phyloP scores from a whole-genome alignment of 768 basidiomycete species.

The Phylloporus sp. region DNA sequence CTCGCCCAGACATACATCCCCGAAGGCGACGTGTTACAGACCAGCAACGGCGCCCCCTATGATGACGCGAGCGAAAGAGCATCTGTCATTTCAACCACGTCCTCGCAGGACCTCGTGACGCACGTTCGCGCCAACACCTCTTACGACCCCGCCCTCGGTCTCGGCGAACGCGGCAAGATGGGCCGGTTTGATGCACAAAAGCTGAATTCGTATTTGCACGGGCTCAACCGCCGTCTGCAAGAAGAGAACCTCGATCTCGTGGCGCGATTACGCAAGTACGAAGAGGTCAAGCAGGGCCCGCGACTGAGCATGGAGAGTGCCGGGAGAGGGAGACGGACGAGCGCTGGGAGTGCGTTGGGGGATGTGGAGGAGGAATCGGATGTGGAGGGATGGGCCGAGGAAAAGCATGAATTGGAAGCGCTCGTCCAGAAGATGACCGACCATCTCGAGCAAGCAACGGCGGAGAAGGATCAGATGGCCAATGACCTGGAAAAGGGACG shows the following conservation, averaged over 20 bases:
- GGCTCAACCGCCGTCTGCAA: slow-evolving; percentile 74
- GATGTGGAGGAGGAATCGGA: slow-evolving; percentile 59
- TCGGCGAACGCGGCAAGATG: slow-evolving; percentile 61
- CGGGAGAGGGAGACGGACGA: slow-evolving; percentile 43
- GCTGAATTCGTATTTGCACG: slow-evolving; percentile 81
- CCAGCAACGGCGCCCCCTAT: slow-evolving; percentile 25
- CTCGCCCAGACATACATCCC: slow-evolving; percentile 50
- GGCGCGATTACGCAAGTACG: slow-evolving; percentile 47
- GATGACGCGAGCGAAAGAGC: slow-evolving; percentile 51
- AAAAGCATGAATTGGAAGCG: slow-evolving; percentile 52
- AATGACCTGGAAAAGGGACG: slow-evolving; percentile 50
- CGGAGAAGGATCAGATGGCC: slow-evolving; percentile 44
- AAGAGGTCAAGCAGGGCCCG: slow-evolving; percentile 39
- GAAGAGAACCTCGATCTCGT: slow-evolving; percentile 77
- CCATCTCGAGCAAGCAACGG: slow-evolving; percentile 37
- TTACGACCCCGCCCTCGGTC: slow-evolving; percentile 79
- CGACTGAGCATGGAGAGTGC: slow-evolving; percentile 26
- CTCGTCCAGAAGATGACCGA: slow-evolving; percentile 36
- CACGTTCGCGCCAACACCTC: slow-evolving; percentile 79
- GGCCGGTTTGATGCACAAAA: slow-evolving; percentile 82
- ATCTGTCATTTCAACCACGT: slow-evolving; percentile 77
- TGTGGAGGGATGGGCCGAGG: slow-evolving; percentile 67
- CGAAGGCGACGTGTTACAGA: slow-evolving; percentile 30
- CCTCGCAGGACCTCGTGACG: slow-evolving; percentile 83
- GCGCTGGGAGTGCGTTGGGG: slow-evolving; percentile 49